These are phyloP conservation scores for Fusarium gaditjirri DNA, from an alignment of 2,329 filamentous ascomycete species.

Conservation along the genomic window DNA sequence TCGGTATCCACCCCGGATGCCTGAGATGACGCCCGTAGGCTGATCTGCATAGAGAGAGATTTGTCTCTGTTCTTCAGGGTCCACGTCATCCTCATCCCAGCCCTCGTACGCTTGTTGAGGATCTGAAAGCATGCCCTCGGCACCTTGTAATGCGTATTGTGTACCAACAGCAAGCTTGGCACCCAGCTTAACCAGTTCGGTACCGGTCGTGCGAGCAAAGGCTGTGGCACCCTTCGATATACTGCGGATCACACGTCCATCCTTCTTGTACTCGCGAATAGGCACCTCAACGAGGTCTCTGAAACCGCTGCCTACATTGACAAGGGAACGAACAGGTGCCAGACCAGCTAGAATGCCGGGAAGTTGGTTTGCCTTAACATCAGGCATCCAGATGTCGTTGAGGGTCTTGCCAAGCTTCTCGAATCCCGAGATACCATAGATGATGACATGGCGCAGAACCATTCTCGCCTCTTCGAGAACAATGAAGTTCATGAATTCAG, in stretches of 20 bases:
- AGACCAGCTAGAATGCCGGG: slow-evolving; percentile 89
- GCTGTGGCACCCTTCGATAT: slow-evolving; percentile 89
- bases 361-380: slow-evolving; percentile 89
- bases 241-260: slow-evolving; percentile 90
- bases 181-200: slow-evolving; percentile 91
- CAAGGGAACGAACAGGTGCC: slow-evolving; percentile 87
- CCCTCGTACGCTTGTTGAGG: slow-evolving; percentile 50
- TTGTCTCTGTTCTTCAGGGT: slow-evolving; percentile 77
- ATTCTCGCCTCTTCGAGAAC: slow-evolving; percentile 90
- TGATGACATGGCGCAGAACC: slow-evolving; percentile 86
- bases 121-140: slow-evolving; percentile 78
- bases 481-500: slow-evolving; percentile 99
- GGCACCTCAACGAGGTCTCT: slow-evolving; percentile 89
- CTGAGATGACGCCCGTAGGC: slow-evolving; percentile 87
- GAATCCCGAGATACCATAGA: slow-evolving; percentile 92
- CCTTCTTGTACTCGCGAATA: slow-evolving; percentile 91
- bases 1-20: slow-evolving; percentile 82
- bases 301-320: slow-evolving; percentile 90
- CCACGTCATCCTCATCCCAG: slow-evolving; percentile 70
- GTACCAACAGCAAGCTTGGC: slow-evolving; percentile 96
- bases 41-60: slow-evolving; percentile 95
- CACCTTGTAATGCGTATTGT: slow-evolving; percentile 89
- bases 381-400: slow-evolving; percentile 96
- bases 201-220: slow-evolving; percentile 93
- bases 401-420: slow-evolving; percentile 89